These are phyloP conservation scores for Fusarium lyarnte DNA, from an alignment of 2,329 filamentous ascomycete species.

Conservation along the genomic window DNA sequence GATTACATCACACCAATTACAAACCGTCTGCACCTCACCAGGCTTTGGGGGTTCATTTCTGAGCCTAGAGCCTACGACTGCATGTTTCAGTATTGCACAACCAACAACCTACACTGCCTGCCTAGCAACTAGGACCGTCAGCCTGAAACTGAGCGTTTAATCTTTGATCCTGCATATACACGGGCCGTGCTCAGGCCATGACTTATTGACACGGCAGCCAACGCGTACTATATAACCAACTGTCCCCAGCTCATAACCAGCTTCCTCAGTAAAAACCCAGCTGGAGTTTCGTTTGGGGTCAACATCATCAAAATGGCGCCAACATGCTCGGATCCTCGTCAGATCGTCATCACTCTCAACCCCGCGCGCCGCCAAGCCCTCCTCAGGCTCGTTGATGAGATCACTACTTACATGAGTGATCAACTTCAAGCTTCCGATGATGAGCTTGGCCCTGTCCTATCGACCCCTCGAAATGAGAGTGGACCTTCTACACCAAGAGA, in stretches of 20 bases:
- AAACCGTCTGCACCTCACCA: conserved; percentile 8
- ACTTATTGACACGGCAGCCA: conserved; percentile 2
- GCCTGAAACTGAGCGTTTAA: not conserved
- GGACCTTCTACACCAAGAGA: conserved; percentile 16
- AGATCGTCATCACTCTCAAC: conserved; percentile 65
- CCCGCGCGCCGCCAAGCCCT: conserved; percentile 61
- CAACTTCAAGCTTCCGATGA: conserved; percentile 56
- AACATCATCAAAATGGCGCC: conserved; percentile 58
- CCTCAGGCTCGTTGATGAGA: conserved; percentile 60
- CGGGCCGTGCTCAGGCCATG: conserved; percentile 4
- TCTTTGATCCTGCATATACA: conserved; percentile 6
- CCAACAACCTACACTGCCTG: conserved; percentile 1
- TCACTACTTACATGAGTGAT: conserved; percentile 63
- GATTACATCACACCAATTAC: conserved; percentile 15
- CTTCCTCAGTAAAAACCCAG: not conserved
- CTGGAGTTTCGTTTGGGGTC: not conserved
- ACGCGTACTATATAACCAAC: conserved; percentile 5
- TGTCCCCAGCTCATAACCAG: not conserved
- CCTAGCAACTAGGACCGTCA: not conserved
- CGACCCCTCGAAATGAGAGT: conserved; percentile 23
- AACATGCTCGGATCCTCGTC: conserved; percentile 63
- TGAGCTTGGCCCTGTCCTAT: conserved; percentile 45
- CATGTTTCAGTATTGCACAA: conserved; percentile 1
- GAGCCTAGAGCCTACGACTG: not conserved
- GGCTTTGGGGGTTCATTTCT: not conserved